Conservation (phyloP, 2,329 filamentous ascomycete species). For the Aureobasidium musti region DNA sequence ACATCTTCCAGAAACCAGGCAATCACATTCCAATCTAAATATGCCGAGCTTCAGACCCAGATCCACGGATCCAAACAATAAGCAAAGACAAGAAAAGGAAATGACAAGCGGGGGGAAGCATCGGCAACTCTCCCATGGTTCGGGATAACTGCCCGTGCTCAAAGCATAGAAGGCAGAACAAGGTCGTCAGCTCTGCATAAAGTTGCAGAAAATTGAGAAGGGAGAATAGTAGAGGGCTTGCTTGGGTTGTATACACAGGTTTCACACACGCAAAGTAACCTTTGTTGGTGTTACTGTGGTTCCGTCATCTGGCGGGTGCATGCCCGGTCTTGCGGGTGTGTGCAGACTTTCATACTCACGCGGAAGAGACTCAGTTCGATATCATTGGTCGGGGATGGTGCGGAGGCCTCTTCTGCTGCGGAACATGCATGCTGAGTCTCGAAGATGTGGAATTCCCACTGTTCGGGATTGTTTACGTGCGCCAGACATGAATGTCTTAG, state of each 20-base stretch:
- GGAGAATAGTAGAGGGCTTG: not conserved
- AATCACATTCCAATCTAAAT: not conserved
- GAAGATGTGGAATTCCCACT: no score
- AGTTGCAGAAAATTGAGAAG: not conserved
- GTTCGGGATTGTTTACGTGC: not conserved
- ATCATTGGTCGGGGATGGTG: conserved; percentile 2
- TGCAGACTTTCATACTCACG: not conserved
- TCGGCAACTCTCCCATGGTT: not conserved
- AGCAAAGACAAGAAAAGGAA: not conserved
- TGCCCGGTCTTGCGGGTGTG: not conserved
- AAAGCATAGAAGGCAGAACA: not conserved
- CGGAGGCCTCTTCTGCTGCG: conserved; percentile 1
- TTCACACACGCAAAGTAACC: not conserved
- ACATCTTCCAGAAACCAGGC: not conserved
- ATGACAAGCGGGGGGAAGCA: conserved; percentile 16
- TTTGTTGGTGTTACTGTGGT: conserved; percentile 4
- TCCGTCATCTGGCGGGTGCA: not conserved
- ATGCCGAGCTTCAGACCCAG: not conserved
- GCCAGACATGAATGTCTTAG: not conserved
- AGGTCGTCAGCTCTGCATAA: not conserved
- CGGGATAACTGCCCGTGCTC: not conserved
- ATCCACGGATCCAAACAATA: not conserved
- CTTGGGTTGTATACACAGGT: no score
- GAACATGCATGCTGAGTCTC: not conserved
- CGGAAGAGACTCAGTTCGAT: no score